A percentile compares a stretch with the other conserved stretches of the same genome.
Conservation (phyloP, 169 alveolate species). For the Eimeria sp. region DNA sequence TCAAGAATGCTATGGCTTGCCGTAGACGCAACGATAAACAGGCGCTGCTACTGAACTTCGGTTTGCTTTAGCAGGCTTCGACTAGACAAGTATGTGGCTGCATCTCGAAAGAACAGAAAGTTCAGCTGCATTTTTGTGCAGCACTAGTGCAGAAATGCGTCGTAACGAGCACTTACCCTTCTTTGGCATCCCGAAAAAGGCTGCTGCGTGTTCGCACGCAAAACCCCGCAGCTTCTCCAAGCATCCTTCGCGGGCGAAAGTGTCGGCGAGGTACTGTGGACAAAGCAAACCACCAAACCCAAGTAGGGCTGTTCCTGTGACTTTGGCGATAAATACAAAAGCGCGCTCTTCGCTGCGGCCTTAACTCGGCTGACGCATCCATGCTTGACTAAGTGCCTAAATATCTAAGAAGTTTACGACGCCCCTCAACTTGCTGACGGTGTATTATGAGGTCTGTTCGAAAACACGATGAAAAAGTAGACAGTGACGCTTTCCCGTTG, state of each 20-base stretch:
- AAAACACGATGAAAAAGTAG: neutral
- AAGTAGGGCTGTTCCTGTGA: neutral
- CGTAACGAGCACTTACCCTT: constrained; percentile 24
- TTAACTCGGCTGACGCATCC: neutral
- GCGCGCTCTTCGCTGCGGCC: neutral
- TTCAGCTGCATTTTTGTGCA: too few species aligned
- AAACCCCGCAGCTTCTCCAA: constrained; percentile 77
- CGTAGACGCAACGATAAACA: neutral
- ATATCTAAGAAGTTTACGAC: neutral
- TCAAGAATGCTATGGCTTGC: neutral
- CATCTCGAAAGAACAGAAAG: neutral
- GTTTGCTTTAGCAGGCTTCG: neutral
- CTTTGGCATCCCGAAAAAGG: constrained; percentile 70
- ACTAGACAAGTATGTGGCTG: neutral
- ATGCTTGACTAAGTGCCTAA: too few species aligned
- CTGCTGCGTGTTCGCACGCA: constrained; percentile 76
- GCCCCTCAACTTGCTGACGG: too few species aligned
- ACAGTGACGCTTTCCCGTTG: neutral
- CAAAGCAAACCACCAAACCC: neutral
- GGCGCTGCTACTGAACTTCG: neutral
- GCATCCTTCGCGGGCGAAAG: constrained; percentile 72
- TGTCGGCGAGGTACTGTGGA: constrained; percentile 81
- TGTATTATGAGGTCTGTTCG: neutral
- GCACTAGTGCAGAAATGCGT: neutral
- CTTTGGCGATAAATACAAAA: neutral